These are phyloP conservation scores for Beta vulgaris DNA, from an alignment of 148 eudicot genomes.

Conservation along the genomic window DNA sequence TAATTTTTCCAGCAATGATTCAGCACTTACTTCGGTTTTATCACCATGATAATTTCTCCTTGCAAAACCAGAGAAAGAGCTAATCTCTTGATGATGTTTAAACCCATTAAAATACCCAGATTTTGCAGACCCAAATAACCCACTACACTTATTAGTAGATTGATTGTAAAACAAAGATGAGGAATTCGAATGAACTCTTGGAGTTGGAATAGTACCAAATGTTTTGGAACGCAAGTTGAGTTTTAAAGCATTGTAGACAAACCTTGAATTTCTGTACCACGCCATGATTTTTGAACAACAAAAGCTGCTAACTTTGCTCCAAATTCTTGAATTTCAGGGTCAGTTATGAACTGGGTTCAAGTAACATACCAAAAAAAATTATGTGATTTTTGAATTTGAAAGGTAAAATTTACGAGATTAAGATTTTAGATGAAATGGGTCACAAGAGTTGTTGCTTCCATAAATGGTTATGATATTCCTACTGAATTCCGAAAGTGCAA, in stretches of 20 bases:
- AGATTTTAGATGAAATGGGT: no score
- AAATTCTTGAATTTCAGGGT: no score
- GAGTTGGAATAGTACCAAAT: conserved; percentile 18
- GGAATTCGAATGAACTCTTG: conserved; percentile 12
- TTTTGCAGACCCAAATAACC: conserved; percentile 32
- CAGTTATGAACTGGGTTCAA: no score
- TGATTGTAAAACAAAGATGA: conserved; percentile 13
- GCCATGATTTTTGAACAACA: conserved; percentile 34
- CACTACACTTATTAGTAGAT: not conserved
- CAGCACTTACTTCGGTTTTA: conserved; percentile 45
- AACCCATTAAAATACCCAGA: conserved; percentile 22
- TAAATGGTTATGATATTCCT: no score
- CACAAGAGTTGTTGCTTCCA: no score
- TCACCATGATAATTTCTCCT: conserved; percentile 66
- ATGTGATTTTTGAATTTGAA: no score
- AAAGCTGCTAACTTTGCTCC: no score
- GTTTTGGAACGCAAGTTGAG: conserved; percentile 34
- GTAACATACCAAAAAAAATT: no score
- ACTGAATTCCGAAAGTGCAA: no score
- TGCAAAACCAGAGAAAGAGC: conserved; percentile 23
- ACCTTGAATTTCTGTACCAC: conserved; percentile 47
- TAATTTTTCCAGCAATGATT: conserved; percentile 42
- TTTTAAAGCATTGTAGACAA: conserved; percentile 35
- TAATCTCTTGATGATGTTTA: conserved; percentile 13
- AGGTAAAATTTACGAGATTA: no score